Conservation (phyloP, 441 rosid genomes). For the Aquilaria agallochum region DNA sequence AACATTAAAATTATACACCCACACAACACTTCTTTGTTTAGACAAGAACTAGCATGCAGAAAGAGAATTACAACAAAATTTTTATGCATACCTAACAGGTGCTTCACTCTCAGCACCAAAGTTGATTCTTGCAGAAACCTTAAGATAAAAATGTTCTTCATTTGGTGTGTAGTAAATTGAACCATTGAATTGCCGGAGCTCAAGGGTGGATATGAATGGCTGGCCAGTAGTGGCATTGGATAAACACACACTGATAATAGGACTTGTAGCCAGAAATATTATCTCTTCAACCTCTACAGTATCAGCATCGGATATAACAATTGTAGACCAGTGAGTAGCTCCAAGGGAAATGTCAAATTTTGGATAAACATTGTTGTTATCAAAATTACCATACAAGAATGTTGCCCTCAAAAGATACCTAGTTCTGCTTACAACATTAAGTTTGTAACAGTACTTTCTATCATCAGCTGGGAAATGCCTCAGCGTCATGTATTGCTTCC, state of each 20-base stretch:
- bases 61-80: constrained; percentile 6
- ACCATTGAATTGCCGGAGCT: constrained; percentile 93
- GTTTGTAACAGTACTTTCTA: constrained; percentile 83
- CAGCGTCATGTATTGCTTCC: constrained; percentile 65
- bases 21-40: constrained; percentile 4
- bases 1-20: background rate
- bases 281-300: constrained; percentile 71
- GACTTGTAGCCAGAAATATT: constrained; percentile 74
- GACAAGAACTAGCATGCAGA: constrained; percentile 1
- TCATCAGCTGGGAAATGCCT: constrained; percentile 94
- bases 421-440: constrained; percentile 64
- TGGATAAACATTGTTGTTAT: constrained; percentile 83
- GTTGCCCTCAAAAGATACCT: constrained; percentile 89
- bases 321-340: constrained; percentile 89
- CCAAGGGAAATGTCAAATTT: constrained; percentile 90
- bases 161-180: constrained; percentile 56
- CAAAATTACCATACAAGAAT: constrained; percentile 89
- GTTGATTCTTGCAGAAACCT: constrained; percentile 87
- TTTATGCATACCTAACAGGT: constrained; percentile 64
- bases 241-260: constrained; percentile 73
- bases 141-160: constrained; percentile 70
- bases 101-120: constrained; percentile 86
- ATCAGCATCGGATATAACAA: constrained; percentile 73
- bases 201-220: constrained; percentile 96
- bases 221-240: constrained; percentile 96